Base-by-base conservation (phyloP, 2,329 filamentous ascomycete species). In the Fusarium oligoseptatum region DNA sequence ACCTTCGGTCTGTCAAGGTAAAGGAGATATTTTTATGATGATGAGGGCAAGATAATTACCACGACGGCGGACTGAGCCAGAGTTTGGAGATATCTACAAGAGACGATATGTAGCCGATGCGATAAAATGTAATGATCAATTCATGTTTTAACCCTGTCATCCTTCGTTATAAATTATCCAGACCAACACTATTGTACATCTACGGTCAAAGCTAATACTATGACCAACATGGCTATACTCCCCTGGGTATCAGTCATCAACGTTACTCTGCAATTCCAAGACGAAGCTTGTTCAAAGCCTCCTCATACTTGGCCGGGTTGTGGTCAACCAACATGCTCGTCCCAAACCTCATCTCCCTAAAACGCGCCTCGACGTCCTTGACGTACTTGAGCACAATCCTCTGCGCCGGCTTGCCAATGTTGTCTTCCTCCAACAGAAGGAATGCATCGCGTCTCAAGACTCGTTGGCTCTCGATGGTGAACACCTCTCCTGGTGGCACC, bases 251-350 rank as follows among this genome's bases (percentile, higher is more conserved):
- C 32, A 63, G 36, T 72, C 43, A 41, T 62, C 48, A 32, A 62
- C 37, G 27, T 70, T 55, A 67, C 55, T 82, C 81, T 60, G 84
- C 82, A 22, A 90, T 85, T 0, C 88, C 88, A 11, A 85, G 73
- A 20, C 83, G 82, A 80, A 95, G 83, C 70, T 90, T 89, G 66
- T 90, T 88, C 76, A 95, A 82, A 67, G 90, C 91, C 68, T 90
- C 88, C 81, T 95, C 93, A 79, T 95, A 95, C 74, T 91, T 87
- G 29, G 90, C 92, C 4, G 93, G 93, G 73, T 90, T 94, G 80
- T 95, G 93, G 80, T 95, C 93, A 68, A 90, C 87, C 82, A 95
- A 84, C 92, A 95, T 94, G 56, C 92, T 91, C 27, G 91, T 89
- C 6, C 91, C 92, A 80, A 95, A 95, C 50, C 88, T 86, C 48